Base-by-base conservation (phyloP, 495 filamentous ascomycete genomes). In the Tricharina praecox region DNA sequence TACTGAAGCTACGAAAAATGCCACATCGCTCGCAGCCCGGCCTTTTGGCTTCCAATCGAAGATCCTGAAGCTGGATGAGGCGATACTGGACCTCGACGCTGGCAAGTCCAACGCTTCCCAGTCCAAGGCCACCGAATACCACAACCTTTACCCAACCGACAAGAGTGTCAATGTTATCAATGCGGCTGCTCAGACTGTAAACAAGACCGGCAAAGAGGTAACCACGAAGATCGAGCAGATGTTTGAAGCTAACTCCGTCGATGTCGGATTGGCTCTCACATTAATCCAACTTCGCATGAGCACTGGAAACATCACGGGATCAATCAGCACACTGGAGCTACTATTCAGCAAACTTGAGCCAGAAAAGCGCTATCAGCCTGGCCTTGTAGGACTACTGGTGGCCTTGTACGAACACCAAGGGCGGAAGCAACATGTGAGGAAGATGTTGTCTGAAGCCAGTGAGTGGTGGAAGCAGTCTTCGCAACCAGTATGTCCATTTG, bases 271-370 rank as follows among this genome's bases (percentile, higher is more conserved):
- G 2, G 67, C 84, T 7, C 67, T 96, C 33, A 88, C 83, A 10
- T 74, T 85, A 15, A 73, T 88, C 4, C 86, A 96, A 60, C 73
- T 95, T 30, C 87, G 92, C 55, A 67, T 93, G 13, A 68, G 74
- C 35, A 71, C 68, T 30, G 75, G 80, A 24, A 93, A 94, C 59
- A 74, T 76, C 42, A 77, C 71, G 16, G 76, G 79, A 3, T 90
- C 92, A 1, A 77, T 85, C 45, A 68, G 67, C 35, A 70, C 84
- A 4, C 67, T 99, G 15, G 83, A 93, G 55, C 70, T 68, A 7
- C 73, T 77, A 10, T 61, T 68, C 10, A 61, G 68, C 23, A 59
- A 76, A 44, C 60, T 70, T 23, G 74, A 85, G 50, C 68, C 74
- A 42, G 71, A 77, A 24, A 76, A 80, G 24, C 81, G 85, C 23